Conservation (phyloP, 225 moss, liverwort and hornwort species). For the Ulota crispa region DNA sequence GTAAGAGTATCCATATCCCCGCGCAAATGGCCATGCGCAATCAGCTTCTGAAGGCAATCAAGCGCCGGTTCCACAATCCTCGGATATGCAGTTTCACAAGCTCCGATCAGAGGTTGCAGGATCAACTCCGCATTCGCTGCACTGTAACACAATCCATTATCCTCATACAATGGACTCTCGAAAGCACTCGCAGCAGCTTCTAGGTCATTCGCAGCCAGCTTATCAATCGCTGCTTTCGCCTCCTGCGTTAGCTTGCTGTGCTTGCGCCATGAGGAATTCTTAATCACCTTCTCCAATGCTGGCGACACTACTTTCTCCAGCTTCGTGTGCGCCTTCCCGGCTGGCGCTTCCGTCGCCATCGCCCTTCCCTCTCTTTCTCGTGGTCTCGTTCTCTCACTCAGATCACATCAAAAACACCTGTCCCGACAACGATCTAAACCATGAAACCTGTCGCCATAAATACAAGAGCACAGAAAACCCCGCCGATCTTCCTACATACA, state of each 20-base stretch:
- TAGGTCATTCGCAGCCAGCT: constrained; percentile 57
- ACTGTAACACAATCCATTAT: constrained; percentile 66
- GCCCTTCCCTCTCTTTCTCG: constrained; percentile 9
- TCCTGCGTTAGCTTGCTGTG: constrained; percentile 97
- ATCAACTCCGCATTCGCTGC: constrained; percentile 85
- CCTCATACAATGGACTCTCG: constrained; percentile 92
- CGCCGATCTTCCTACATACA: constrained; percentile 4
- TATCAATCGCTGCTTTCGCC: constrained; percentile 81
- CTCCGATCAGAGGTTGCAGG: constrained; percentile 81
- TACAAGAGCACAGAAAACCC: constrained; percentile 4
- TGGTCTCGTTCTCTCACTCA: neutral
- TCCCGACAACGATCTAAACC: constrained; percentile 15
- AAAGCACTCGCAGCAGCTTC: constrained; percentile 51
- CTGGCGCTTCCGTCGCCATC: constrained; percentile 62
- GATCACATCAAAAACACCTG: constrained; percentile 15
- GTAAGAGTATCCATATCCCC: constrained; percentile 94
- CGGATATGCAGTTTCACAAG: constrained; percentile 82
- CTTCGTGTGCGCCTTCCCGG: constrained; percentile 73
- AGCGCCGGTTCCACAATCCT: constrained; percentile 97
- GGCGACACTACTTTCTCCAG: constrained; percentile 88
- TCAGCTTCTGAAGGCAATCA: constrained; percentile 96
- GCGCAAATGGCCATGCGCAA: constrained; percentile 94
- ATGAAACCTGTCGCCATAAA: constrained; percentile 1
- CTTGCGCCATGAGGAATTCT: constrained; percentile 97
- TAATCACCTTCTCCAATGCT: constrained; percentile 92